Conservation (phyloP, 2,329 filamentous ascomycete genomes). For the Clarireedia paspali region DNA sequence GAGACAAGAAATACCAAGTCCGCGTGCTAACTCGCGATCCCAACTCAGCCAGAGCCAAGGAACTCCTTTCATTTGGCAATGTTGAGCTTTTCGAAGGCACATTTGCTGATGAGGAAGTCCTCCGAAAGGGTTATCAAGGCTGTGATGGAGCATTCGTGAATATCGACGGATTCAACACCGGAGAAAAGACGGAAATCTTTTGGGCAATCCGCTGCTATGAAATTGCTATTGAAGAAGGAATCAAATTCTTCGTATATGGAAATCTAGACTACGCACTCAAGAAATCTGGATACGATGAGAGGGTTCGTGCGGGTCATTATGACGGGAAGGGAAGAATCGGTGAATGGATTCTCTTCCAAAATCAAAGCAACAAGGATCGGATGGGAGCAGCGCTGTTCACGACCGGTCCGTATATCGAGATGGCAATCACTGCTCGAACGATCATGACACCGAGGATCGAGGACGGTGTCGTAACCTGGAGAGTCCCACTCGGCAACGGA, state of each 20-base stretch:
- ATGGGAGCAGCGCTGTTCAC: slow-evolving; percentile 35
- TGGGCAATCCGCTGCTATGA: slow-evolving; percentile 39
- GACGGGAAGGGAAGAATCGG: slow-evolving; percentile 39
- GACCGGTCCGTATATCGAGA: slow-evolving; percentile 40
- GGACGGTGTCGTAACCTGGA: slow-evolving; percentile 35
- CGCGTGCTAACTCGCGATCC: slow-evolving; percentile 41
- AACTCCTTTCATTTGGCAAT: slow-evolving; percentile 36
- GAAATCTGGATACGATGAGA: slow-evolving; percentile 38
- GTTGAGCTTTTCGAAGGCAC: slow-evolving; percentile 42
- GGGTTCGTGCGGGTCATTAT: slow-evolving; percentile 41
- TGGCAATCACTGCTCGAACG: slow-evolving; percentile 32
- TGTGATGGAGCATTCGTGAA: slow-evolving; percentile 46
- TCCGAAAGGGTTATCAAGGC: slow-evolving; percentile 37
- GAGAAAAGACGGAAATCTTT: slow-evolving; percentile 44
- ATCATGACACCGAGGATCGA: slow-evolving; percentile 35
- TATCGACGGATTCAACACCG: slow-evolving; percentile 45
- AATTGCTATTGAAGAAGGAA: slow-evolving; percentile 35
- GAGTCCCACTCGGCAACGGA: slow-evolving; percentile 34
- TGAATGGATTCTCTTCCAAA: slow-evolving; percentile 39
- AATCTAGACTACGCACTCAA: slow-evolving; percentile 43
- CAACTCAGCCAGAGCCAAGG: slow-evolving; percentile 33
- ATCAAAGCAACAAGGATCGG: slow-evolving; percentile 26
- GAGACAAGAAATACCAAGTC: slow-evolving; percentile 37
- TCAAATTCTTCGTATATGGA: slow-evolving; percentile 39
- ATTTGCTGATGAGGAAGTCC: slow-evolving; percentile 37